Evolutionary conservation across 768 basidiomycete species (phyloP), one percentile per base, ranked within the genome.

Genomic region (Podaxis rugospora): DNA sequence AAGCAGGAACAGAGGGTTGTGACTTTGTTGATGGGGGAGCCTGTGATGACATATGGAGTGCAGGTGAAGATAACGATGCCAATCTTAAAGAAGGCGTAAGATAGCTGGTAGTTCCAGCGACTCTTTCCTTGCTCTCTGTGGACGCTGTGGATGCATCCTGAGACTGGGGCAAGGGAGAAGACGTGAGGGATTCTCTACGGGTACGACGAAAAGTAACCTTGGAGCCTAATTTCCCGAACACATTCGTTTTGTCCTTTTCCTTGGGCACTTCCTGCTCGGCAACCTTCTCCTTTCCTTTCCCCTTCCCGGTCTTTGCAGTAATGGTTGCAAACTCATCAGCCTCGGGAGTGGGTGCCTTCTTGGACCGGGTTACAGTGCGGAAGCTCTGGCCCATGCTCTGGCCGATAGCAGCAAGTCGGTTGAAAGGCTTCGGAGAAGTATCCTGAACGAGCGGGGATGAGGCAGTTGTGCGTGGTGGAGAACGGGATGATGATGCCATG

Each of bases 41-140:
- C 72, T 82, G 80, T 27, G 85, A 84, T 54, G 82, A 82, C 58
- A 87, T 78, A 67, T 88, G 86, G 47, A 92, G 72, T 28, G 86
- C 80, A 56, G 90, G 90, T 21, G 89, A 89, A 59, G 90, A 92
- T 78, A 88, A 80, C 51, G 90, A 89, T 40, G 83, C 90, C 63
- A 81, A 81, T 58, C 84, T 81, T 62, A 90, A 72, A 39, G 88
- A 89, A 47, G 89, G 89, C 47, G 84, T 79, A 62, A 80, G 74
- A 75, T 83, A 90, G 69, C 78, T 80, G 53, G 83, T 80, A 68
- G 78, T 79, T 52, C 84, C 85, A 51, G 83, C 80, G 62, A 75
- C 73, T 68, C 80, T 79, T 66, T 72, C 72, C 67, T 76, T 76
- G 62, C 76, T 80, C 57, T 78, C 75, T 59, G 73, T 73, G 61